Base-by-base conservation (phyloP, 176 grass and related monocot species). In the Juncus inflexus region DNA sequence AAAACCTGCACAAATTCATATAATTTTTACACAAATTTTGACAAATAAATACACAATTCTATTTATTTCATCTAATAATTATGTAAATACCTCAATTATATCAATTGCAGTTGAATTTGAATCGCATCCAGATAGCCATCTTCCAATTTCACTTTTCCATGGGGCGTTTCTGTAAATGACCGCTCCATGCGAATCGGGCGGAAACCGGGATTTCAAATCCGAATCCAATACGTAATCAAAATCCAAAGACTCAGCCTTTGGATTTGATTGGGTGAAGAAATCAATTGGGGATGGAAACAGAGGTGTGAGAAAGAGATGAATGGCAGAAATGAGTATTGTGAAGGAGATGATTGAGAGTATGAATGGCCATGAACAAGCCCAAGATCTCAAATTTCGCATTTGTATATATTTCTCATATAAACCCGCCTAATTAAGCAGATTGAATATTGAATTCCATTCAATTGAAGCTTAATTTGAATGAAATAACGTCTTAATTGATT, bases 121-220 rank as follows among this genome's bases (percentile, higher is more conserved):
- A 79, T 60, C 60, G 36, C 92, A 97, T 2, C 68, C 82, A 6
- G 79, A 65, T 55, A 97, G 82, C 92, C 87, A 97, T 52, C 84
- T 79, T 14, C 92, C 87, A 37, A 97, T 75, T 63, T 81, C 79
- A 12, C 73, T 16, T 61, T 86, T 86, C 92, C 92, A 97, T 35
- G 92, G 87, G 3, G 87, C 82, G 0, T 53, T 79, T 8, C 71
- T 84, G 67, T 86, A 97, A 1, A 39, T 61, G 58, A 89, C 82
- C 0, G 82, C 70, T 6, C 63, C 71, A 50, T 80, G 59, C 0
- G 56, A 76, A 84, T 87, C 83, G n/a, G 62, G 59, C 47, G 79
- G 83, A 71, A 86, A 90, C 16, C 43, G 73, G 3, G 14, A 43
- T 52, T 35, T 64, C 42, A 91, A 72, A 49, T 71, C 76, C 0